A percentile compares a stretch with the other conserved stretches of the same genome.
Conservation (phyloP, 345 rosid genomes). For the Gossypium herbaceum region DNA sequence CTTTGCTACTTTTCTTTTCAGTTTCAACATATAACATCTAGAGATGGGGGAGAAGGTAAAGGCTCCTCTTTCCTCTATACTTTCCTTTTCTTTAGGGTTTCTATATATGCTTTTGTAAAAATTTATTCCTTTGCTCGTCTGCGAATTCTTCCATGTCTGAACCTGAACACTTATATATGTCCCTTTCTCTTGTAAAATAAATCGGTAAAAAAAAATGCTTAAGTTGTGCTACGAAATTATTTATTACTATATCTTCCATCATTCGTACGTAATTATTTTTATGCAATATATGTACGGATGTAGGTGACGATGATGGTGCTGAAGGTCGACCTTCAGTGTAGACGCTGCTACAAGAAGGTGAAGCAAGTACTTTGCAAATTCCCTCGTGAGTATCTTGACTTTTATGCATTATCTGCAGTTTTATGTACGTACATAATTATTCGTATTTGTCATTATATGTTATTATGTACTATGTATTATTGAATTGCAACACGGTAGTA, state of each 20-base stretch:
- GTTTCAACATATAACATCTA: neutral
- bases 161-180: neutral
- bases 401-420: neutral
- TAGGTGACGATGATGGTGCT: conserved; percentile 68
- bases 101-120: no score
- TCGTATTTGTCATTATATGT: neutral
- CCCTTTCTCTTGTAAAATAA: neutral
- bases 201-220: no score
- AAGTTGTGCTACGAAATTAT: neutral
- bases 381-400: conserved; percentile 53
- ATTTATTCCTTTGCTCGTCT: neutral
- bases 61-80: neutral
- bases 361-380: conserved; percentile 60
- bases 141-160: neutral
- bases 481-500: neutral
- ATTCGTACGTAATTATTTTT: neutral
- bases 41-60: conserved; percentile 30
- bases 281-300: neutral
- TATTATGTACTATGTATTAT: neutral
- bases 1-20: neutral
- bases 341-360: conserved; percentile 63
- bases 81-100: neutral
- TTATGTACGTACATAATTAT: neutral
- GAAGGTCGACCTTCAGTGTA: conserved; percentile 64
- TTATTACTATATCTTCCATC: neutral